phyloP scores from a whole-genome alignment of 2,329 filamentous ascomycete species.

The Monosporascus sp. region DNA sequence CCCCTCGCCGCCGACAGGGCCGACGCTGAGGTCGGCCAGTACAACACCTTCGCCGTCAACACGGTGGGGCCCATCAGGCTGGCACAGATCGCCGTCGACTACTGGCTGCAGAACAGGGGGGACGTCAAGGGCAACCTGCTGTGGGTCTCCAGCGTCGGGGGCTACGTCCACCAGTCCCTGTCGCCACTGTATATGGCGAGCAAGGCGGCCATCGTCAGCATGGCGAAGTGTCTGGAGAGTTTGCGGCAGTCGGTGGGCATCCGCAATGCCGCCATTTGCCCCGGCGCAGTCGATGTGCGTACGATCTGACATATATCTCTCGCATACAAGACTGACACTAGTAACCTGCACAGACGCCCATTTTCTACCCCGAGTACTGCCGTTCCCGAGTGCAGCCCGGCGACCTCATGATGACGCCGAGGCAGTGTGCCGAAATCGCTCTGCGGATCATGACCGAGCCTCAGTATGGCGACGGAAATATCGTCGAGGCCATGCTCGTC shows the following conservation, averaged over 20 bases:
- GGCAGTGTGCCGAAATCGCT: no score
- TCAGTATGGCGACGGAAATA: no score
- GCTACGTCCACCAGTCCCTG: constrained; percentile 22
- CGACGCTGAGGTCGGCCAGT: constrained; percentile 10
- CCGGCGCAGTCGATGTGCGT: no score
- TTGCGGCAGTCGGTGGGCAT: no score
- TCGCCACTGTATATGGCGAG: constrained; percentile 26
- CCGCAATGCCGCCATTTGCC: no score
- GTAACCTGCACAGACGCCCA: no score
- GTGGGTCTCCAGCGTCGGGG: constrained; percentile 22
- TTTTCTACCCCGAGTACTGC: no score
- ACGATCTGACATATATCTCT: no score
- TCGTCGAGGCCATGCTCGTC: background rate
- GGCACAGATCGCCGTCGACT: constrained; percentile 20
- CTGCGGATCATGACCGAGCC: constrained; percentile 12
- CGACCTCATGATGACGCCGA: no score
- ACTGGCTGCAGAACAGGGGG: constrained; percentile 21
- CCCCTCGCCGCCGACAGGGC: constrained; percentile 10
- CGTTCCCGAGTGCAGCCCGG: no score
- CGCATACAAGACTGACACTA: no score
- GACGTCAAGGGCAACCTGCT: constrained; percentile 19
- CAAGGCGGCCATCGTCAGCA: constrained; percentile 21
- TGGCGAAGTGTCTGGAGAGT: no score
- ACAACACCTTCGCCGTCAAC: constrained; percentile 17
- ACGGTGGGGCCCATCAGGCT: constrained; percentile 15